phyloP scores from a whole-genome alignment of 2,329 filamentous ascomycete genomes.

The Herpotrichia juniperi region DNA sequence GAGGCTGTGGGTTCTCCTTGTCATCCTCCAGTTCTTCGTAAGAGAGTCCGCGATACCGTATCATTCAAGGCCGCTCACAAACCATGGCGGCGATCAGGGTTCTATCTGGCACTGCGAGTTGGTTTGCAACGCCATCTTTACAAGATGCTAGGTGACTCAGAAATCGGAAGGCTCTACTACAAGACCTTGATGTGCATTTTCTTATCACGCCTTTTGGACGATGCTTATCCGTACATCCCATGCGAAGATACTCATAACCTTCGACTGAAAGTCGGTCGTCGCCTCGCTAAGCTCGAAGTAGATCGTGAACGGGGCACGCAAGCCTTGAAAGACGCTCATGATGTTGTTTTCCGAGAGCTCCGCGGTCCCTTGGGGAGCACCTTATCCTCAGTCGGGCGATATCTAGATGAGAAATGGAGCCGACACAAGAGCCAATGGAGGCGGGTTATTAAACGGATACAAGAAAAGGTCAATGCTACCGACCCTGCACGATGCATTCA shows the following conservation, averaged over 20 bases:
- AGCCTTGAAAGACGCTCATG: not conserved
- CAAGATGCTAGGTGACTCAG: conserved; percentile 44
- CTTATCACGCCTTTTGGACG: conserved; percentile 55
- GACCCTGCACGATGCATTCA: conserved; percentile 24
- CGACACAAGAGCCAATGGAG: conserved; percentile 24
- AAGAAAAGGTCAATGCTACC: conserved; percentile 35
- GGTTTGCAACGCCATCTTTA: conserved; percentile 60
- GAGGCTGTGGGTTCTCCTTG: conserved; percentile 57
- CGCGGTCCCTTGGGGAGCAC: conserved; percentile 17
- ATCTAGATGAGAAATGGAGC: conserved; percentile 29
- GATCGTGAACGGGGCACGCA: conserved; percentile 29
- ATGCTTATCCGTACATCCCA: conserved; percentile 34
- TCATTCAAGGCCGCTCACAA: conserved; percentile 53
- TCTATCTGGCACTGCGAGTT: conserved; percentile 69
- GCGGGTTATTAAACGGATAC: conserved; percentile 53
- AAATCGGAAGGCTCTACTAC: conserved; percentile 58
- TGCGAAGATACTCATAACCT: conserved; percentile 50
- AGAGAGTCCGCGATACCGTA: conserved; percentile 69
- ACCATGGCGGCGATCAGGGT: conserved; percentile 69
- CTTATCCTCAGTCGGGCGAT: conserved; percentile 16
- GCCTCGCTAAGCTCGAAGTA: conserved; percentile 63
- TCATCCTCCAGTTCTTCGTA: conserved; percentile 52
- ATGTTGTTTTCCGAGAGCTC: conserved; percentile 6
- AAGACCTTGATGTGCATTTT: conserved; percentile 63
- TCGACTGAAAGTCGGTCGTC: conserved; percentile 61